phyloP scores from a whole-genome alignment of 805 yeast species.

The Nakazawaea pomicola region DNA sequence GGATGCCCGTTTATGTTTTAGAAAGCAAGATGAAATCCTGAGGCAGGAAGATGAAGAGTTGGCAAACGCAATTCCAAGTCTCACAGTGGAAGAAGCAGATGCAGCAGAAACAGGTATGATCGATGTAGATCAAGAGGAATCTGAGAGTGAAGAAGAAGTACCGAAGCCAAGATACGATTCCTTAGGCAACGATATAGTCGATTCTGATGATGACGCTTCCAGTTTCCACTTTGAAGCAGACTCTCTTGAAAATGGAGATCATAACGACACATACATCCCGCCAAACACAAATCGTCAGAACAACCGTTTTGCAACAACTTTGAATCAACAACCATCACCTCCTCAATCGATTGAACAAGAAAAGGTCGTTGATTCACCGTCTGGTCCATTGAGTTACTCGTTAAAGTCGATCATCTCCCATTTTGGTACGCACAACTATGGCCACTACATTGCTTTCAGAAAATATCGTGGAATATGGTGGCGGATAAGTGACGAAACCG shows the following conservation, averaged over 20 bases:
- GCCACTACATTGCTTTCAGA: slow-evolving; percentile 92
- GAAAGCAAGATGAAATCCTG: slow-evolving; percentile 45
- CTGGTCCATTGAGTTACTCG: slow-evolving; percentile 53
- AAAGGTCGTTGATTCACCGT: slow-evolving; percentile 12
- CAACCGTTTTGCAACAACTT: background rate
- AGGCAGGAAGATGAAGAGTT: slow-evolving; percentile 17
- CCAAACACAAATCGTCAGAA: slow-evolving; percentile 11
- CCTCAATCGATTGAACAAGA: slow-evolving; percentile 14
- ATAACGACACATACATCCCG: slow-evolving; percentile 2
- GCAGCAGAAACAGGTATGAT: slow-evolving; percentile 19
- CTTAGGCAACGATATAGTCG: slow-evolving; percentile 24
- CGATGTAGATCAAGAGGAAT: slow-evolving; percentile 26
- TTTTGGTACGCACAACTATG: slow-evolving; percentile 94
- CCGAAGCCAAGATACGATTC: slow-evolving; percentile 25
- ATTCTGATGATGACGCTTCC: slow-evolving; percentile 12
- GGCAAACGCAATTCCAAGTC: background rate
- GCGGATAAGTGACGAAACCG: slow-evolving; percentile 90
- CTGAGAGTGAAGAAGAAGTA: slow-evolving; percentile 16
- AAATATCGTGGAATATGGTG: slow-evolving; percentile 86
- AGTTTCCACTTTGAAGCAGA: no score
- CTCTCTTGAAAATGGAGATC: background rate
- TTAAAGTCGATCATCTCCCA: slow-evolving; percentile 87
- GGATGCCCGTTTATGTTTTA: slow-evolving; percentile 76
- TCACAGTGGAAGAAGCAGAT: slow-evolving; percentile 10
- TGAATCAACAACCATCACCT: slow-evolving; percentile 10